Conservation (phyloP, 305 asterid species). For the Solanum aculeatissimum region DNA sequence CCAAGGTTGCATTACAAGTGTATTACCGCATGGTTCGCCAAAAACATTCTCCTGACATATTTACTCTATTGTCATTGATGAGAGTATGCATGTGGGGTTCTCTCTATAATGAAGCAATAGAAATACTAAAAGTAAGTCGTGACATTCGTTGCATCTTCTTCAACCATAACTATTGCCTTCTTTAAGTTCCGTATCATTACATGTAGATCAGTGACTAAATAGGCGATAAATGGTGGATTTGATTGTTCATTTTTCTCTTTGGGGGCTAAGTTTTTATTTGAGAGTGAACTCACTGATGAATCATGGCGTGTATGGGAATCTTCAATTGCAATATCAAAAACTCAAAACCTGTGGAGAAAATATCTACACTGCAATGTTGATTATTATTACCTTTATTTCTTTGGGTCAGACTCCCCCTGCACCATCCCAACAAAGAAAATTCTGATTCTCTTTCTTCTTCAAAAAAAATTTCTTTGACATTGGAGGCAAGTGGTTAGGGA, state of each 20-base stretch:
- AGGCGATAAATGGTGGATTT: not conserved
- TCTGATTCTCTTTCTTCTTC: not conserved
- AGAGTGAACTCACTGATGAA: not conserved
- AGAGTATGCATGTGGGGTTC: slow-evolving; percentile 86
- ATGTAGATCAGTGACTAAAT: not conserved
- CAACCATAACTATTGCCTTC: not conserved
- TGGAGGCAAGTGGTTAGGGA: not conserved
- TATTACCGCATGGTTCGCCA: slow-evolving; percentile 58
- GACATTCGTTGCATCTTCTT: not conserved
- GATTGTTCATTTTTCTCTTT: not conserved
- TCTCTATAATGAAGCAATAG: slow-evolving; percentile 60
- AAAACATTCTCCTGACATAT: slow-evolving; percentile 49
- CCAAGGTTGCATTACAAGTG: slow-evolving; percentile 68
- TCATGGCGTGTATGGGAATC: not conserved
- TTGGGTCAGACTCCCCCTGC: not conserved
- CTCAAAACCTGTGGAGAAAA: not conserved
- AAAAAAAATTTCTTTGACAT: not conserved
- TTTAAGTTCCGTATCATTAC: not conserved
- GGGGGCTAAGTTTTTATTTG: not conserved
- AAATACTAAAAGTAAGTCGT: slow-evolving; percentile 50
- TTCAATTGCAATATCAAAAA: not conserved
- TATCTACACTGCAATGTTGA: not conserved
- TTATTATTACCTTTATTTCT: not conserved
- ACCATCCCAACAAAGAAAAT: not conserved
- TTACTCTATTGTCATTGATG: slow-evolving; percentile 59